Conservation (phyloP, 2,329 filamentous ascomycete genomes). For the Monilinia polystroma region DNA sequence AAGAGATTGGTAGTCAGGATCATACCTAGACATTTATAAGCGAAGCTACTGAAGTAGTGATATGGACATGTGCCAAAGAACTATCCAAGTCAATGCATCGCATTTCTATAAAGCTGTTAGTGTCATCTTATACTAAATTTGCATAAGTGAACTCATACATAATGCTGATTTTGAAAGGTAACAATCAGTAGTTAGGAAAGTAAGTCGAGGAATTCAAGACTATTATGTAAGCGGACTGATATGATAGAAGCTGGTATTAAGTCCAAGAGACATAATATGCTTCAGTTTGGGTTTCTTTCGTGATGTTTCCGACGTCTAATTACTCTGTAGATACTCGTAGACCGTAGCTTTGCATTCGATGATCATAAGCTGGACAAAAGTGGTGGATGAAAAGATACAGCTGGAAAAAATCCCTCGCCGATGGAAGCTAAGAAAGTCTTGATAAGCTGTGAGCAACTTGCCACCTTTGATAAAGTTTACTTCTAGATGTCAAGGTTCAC, state of each 20-base stretch:
- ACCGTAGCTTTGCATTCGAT: neutral
- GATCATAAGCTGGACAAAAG: neutral
- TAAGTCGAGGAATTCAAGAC: neutral
- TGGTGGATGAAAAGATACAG: too few species aligned
- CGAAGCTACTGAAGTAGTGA: neutral
- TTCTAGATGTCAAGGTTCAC: neutral
- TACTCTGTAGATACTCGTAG: neutral
- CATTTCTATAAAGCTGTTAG: neutral
- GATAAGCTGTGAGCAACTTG: too few species aligned
- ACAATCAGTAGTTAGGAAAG: neutral
- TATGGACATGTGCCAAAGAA: neutral
- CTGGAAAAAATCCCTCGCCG: too few species aligned
- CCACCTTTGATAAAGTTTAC: neutral
- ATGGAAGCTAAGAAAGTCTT: neutral
- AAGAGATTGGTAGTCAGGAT: too few species aligned
- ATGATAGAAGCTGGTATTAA: neutral
- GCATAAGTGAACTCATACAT: neutral
- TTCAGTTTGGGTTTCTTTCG: neutral
- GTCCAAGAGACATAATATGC: neutral
- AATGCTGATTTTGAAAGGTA: neutral
- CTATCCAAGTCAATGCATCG: neutral
- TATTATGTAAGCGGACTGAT: neutral
- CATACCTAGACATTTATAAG: neutral
- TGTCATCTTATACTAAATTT: too few species aligned
- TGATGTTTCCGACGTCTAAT: neutral